Evolutionary conservation across 2,329 filamentous ascomycete species (phyloP), one percentile per base, ranked within the genome.

Genomic region (Botrytis squamosa): DNA sequence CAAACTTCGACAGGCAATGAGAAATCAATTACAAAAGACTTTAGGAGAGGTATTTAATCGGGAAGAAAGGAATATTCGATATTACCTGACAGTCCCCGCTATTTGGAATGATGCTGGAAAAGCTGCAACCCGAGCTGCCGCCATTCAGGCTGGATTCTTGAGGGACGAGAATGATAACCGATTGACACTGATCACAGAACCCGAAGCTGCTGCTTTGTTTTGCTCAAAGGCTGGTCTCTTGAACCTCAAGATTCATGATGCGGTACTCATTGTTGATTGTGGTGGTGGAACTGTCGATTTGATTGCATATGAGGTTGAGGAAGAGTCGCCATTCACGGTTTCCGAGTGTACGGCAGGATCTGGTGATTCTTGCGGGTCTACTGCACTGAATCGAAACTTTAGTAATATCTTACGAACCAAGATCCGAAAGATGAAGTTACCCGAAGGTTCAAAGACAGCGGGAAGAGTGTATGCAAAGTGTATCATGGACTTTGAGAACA

Each of bases 71-170:
- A 98, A 98, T 83, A 99, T 98, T 80, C 90, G 94, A 79, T 98
- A 98, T 84, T 98, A 98, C 83, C 86, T 99, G 79, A 99, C 96
- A 3, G 96, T 99, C n/a, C 96, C 96, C 33, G 96, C 96, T 78
- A 98, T 99, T 79, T 98, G 96, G 96, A 98, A 98, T 83, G 96
- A 98, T 85, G 95, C 96, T 64, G 96, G 95, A 79, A 99, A 99
- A 85, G 96, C 96, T 74, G 96, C 96, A 57, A 98, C 96, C 22
- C 91, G 96, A 85, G 93, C 95, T 25, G 96, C 96, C 38, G 96
- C 96, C 77, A 97, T 98, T 78, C 95, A 98, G 84, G 96, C 96
- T 75, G 96, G 96, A 65, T 98, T 98, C 86, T 87, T 98, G 72
- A 92, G 95, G 74, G 96, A 98, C 81, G 95, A 98, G 84, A 98